These are phyloP conservation scores for Panaeolus cyanescens DNA, from an alignment of 768 basidiomycete species.

Conservation along the genomic window DNA sequence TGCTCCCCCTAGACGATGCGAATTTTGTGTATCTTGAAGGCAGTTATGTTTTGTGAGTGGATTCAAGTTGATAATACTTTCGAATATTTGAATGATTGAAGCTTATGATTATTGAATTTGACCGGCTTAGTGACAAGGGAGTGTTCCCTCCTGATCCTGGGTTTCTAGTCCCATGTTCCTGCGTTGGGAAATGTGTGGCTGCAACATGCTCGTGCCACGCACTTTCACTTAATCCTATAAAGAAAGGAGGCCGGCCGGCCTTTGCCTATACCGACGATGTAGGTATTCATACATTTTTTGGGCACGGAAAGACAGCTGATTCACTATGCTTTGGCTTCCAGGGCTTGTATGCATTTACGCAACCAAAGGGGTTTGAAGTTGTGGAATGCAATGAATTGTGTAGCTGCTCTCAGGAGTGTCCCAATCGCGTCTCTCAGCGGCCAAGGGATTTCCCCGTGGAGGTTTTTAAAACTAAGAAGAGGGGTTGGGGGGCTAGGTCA, in stretches of 20 bases:
- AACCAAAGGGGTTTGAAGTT: conserved; percentile 47
- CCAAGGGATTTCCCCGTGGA: conserved; percentile 60
- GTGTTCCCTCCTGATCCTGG: conserved; percentile 8
- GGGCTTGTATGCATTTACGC: conserved; percentile 52
- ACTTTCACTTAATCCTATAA: background rate
- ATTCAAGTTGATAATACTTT: background rate
- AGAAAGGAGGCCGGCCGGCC: conserved; percentile 10
- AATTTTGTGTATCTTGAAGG: conserved; percentile 56
- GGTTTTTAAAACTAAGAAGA: conserved; percentile 60
- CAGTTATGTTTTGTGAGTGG: conserved; percentile 49
- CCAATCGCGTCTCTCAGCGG: conserved; percentile 62
- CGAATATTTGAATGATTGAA: background rate
- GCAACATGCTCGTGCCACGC: background rate
- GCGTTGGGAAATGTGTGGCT: conserved; percentile 16
- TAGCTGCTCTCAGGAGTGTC: conserved; percentile 43
- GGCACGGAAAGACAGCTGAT: background rate
- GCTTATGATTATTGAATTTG: background rate
- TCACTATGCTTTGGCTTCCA: conserved; percentile 22
- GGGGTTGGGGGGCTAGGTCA: conserved; percentile 71
- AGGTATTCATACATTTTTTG: conserved; percentile 6
- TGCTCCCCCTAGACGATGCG: conserved; percentile 41
- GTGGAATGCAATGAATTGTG: conserved; percentile 71
- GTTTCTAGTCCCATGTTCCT: conserved; percentile 46
- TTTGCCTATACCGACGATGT: conserved; percentile 49
- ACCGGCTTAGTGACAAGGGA: background rate